Percentiles rank a stretch among this genome's conserved stretches.
phyloP scores from a whole-genome alignment of 331 rosid species.

The Quercus phellos region DNA sequence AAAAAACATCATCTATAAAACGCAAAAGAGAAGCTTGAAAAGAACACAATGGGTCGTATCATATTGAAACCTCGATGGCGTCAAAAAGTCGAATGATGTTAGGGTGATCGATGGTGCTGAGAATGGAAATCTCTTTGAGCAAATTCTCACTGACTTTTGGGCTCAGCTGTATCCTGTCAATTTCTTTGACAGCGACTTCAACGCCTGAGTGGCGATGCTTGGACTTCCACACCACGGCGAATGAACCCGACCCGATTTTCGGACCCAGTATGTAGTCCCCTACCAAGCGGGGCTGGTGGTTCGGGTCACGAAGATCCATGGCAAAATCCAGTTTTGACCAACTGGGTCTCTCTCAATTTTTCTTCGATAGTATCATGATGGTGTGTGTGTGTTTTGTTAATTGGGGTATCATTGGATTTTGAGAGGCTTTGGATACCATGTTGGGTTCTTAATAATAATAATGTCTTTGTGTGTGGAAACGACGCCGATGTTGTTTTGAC shows the following conservation, averaged over 20 bases:
- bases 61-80: slow-evolving; percentile 31
- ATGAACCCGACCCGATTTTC: slow-evolving; percentile 79
- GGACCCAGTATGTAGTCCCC: slow-evolving; percentile 81
- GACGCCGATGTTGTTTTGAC: slow-evolving; percentile 31
- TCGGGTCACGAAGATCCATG: slow-evolving; percentile 42
- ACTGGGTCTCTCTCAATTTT: background rate
- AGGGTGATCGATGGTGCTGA: slow-evolving; percentile 72
- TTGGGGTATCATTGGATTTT: background rate
- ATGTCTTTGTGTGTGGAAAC: slow-evolving; percentile 29
- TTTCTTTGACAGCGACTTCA: slow-evolving; percentile 83
- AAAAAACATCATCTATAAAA: background rate
- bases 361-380: no score
- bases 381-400: background rate
- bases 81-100: slow-evolving; percentile 71
- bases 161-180: slow-evolving; percentile 50
- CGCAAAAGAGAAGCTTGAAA: no score
- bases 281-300: slow-evolving; percentile 35
- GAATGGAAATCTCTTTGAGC: slow-evolving; percentile 76
- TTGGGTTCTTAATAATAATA: background rate
- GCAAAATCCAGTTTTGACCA: background rate
- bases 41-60: background rate
- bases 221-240: slow-evolving; percentile 82
- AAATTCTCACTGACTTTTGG: slow-evolving; percentile 70
- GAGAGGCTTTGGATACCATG: background rate
- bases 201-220: slow-evolving; percentile 61